Conservation (phyloP, 1,284 basidiomycete species). For the Ganoderma boninense region DNA sequence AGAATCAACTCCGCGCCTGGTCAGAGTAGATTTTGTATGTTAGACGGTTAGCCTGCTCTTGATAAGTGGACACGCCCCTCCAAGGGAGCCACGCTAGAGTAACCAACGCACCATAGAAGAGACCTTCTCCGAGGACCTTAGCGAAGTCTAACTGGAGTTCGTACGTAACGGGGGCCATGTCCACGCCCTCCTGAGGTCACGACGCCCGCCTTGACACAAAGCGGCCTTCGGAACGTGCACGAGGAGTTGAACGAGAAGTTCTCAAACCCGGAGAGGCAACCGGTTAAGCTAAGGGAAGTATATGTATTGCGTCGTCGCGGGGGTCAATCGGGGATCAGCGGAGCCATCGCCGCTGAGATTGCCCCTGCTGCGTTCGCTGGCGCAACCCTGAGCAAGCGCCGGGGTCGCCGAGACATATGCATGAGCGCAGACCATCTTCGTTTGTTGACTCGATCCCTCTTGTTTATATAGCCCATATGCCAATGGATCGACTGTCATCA, state of each 20-base stretch:
- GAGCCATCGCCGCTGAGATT: neutral
- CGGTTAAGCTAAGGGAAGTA: neutral
- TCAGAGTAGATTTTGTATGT: neutral
- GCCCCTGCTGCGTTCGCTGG: neutral
- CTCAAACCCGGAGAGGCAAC: neutral
- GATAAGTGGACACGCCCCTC: neutral
- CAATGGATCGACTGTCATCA: too few relatives aligned
- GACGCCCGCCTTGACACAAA: neutral
- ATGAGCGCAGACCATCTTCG: neutral
- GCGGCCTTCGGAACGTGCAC: neutral
- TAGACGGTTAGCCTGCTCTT: neutral
- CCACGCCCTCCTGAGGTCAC: neutral
- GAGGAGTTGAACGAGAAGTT: neutral
- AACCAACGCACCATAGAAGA: conserved; percentile 18
- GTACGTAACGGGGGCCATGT: conserved; percentile 8
- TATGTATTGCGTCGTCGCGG: neutral
- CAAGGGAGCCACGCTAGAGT: neutral
- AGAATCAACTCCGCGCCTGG: conserved; percentile 15
- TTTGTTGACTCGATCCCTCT: neutral
- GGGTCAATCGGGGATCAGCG: neutral
- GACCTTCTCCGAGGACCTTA: conserved; percentile 20
- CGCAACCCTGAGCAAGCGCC: neutral
- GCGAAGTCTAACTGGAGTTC: conserved; percentile 15
- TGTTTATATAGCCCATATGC: too few relatives aligned
- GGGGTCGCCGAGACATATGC: neutral